phyloP scores from a whole-genome alignment of 2,329 filamentous ascomycete species.

The Coniochaeta sp. region DNA sequence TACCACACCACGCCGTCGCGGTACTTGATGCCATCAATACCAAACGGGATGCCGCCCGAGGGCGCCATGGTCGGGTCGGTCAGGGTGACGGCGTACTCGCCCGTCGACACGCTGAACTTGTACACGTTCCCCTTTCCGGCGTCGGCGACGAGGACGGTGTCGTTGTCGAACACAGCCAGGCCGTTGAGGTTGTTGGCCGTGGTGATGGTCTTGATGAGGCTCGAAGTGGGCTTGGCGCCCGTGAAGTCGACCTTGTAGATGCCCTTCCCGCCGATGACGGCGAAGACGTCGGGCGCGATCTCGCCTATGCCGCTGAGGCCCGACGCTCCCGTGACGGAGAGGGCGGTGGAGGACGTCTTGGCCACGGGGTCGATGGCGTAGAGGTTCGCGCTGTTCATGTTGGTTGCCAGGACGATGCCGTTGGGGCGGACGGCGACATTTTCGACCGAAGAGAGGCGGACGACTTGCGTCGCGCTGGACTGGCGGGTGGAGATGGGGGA shows the following conservation, averaged over 20 bases:
- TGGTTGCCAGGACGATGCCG: slow-evolving; percentile 23
- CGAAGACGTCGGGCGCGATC: slow-evolving; percentile 20
- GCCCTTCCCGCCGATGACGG: slow-evolving; percentile 22
- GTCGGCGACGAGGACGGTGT: slow-evolving; percentile 22
- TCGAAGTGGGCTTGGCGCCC: slow-evolving; percentile 12
- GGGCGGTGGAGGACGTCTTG: slow-evolving; percentile 20
- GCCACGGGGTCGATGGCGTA: slow-evolving; percentile 18
- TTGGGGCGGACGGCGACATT: slow-evolving; percentile 23
- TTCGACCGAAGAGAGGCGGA: slow-evolving; percentile 20
- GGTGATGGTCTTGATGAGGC: slow-evolving; percentile 19
- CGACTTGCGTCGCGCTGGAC: slow-evolving; percentile 15
- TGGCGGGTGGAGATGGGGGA: slow-evolving; percentile 16
- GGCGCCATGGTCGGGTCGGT: slow-evolving; percentile 22
- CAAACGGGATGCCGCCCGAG: slow-evolving; percentile 21
- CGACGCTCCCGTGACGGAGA: slow-evolving; percentile 18
- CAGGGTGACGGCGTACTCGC: slow-evolving; percentile 16
- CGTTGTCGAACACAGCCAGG: slow-evolving; percentile 20
- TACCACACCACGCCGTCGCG: slow-evolving; percentile 22
- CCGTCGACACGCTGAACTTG: slow-evolving; percentile 18
- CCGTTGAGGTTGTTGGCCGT: slow-evolving; percentile 24
- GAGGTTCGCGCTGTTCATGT: slow-evolving; percentile 24
- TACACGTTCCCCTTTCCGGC: slow-evolving; percentile 21
- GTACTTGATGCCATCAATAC: slow-evolving; percentile 25
- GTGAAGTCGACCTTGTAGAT: slow-evolving; percentile 25
- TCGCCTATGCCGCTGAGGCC: slow-evolving; percentile 24